Evolutionary conservation across 164 flowering plant genomes (phyloP), one percentile per base, ranked within the genome.

Genomic region (Vitis rupestris): DNA sequence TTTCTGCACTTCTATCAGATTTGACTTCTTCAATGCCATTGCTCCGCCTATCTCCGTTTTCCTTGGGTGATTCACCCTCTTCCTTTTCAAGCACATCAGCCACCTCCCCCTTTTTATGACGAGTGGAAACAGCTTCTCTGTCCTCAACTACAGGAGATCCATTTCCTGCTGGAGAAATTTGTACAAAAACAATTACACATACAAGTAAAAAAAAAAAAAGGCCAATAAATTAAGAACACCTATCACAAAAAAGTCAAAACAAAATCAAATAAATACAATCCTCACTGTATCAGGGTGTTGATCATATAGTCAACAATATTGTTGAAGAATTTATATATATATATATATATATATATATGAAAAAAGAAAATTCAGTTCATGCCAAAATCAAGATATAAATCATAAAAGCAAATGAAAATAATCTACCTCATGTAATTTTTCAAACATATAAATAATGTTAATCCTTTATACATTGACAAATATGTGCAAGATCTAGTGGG

Each of bases 11-110:
- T 71, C 76, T 74, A 65, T 84, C 84, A 55, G 87, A 82, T 74
- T 69, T 81, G 57, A 65, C 72, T 48, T 75, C 90, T 72, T 74
- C 80, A 63, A 76, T 71, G 23, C 97, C 95, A 82, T 89, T 93
- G 79, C 79, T 83, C 51, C 63, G 78, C 71, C 72, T 82, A 70
- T 76, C 87, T 68, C 98, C 97, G 79, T 91, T 93, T 76, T 93
- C 97, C 72, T 63, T 77, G 44, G 87, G 89, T 50, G 67, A 72
- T 73, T 74, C 82, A 44, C 74, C 85, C 13, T 79, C 81, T 50
- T 74, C 84, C 66, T 74, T 81, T 59, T 73, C 85, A 63, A 72
- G 71, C 64, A 76, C 56, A 69, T 77, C 82, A 15, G 74, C 61
- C 17, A 58, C 53, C 15, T 78, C 90, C 64, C 75, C 80, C 50